Base-by-base conservation (phyloP, 1,284 basidiomycete species). In the Ceratobasidium sp. region DNA sequence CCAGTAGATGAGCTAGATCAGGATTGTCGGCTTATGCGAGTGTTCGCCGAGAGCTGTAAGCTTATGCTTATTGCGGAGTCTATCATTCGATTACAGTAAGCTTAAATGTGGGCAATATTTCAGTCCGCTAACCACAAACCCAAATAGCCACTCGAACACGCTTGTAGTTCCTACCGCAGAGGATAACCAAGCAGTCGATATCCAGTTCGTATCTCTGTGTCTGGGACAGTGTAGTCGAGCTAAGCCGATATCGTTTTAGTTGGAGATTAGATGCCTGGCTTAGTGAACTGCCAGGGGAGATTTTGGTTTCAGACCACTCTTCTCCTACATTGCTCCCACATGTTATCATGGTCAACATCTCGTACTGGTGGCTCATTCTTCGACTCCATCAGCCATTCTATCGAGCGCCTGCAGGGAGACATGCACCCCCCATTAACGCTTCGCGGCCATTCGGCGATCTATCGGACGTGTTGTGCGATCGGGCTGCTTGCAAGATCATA, bases 271-370 rank as follows among this genome's bases (percentile, higher is more conserved):
- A 61, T 61, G n/a, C 21, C n/a, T 61, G 59, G 59, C 42, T 61
- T 18, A 61, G 28, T 14, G 59, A 48, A 7, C 28, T 61, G n/a
- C 59, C 59, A 2, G 23, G 3, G 23, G 59, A 46, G 12, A 38
- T 61, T 18, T 33, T 44, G 14, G 28, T 61, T 61, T 48, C 23
- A 46, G 59, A 44, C 14, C 18, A 28, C 23, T 84, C 83, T 23
- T 25, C 23, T 16, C 81, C 81, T 8, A 5, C 21, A 6, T 14
- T 46, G 11, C 40, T 42, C n/a, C 59, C 59, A 18, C 59, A 61
- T 11, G 23, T 61, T 46, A 61, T 61, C 25, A 33, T n/a, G 28
- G 12, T 61, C 23, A 44, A 62, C 18, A 62, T 62, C 23, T 23
- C 9, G 6, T 62, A 62, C 42, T 62, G 60, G 60, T 46, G 60